Evolutionary conservation across 306 rosid species (phyloP), one percentile per base, ranked within the genome.

Genomic region (Quercus alba): DNA sequence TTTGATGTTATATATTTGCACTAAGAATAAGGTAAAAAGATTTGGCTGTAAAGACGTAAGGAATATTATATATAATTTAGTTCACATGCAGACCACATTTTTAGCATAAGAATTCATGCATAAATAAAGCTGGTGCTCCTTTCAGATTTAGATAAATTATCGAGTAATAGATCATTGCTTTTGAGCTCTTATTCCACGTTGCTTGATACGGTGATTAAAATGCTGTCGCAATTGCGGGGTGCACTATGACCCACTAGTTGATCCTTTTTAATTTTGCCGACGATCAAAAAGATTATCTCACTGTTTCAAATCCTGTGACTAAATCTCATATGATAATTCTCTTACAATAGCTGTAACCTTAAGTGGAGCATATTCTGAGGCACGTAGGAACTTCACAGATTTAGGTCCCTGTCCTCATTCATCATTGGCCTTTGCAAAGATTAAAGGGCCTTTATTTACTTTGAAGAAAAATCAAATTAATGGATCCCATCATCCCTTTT

Each of bases 211-310:
- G 49, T 77, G 70, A 75, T 71, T 75, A 64, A 68, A 81, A 85
- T 70, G 80, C 72, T 85, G 91, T 81, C 77, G 54, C 66, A 56
- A 85, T 80, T 83, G 87, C 86, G 91, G 87, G 84, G 62, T 80
- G 87, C 91, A 87, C 73, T 72, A 68, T 85, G 82, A 59, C 86
- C 91, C 86, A 87, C 91, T 52, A 33, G 68, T 70, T 52, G 23
- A 75, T 62, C 55, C 49, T 75, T 80, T 85, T 80, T 38, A 38
- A 38, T 38, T 38, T 77, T 18, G 52, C 68, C 81, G 78, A 71
- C 78, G 78, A 71, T 75, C 31, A 56, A 67, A 82, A 80, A 59
- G 46, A 3, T 46, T 4, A 17, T 7, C 38, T 1, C 20, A 49
- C 57, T 72, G 59, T 72, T 49, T 17, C 72, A 59, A 78, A 75